These are phyloP conservation scores for Linderniella brevidens DNA, from an alignment of 257 asterid genomes.

Conservation along the genomic window DNA sequence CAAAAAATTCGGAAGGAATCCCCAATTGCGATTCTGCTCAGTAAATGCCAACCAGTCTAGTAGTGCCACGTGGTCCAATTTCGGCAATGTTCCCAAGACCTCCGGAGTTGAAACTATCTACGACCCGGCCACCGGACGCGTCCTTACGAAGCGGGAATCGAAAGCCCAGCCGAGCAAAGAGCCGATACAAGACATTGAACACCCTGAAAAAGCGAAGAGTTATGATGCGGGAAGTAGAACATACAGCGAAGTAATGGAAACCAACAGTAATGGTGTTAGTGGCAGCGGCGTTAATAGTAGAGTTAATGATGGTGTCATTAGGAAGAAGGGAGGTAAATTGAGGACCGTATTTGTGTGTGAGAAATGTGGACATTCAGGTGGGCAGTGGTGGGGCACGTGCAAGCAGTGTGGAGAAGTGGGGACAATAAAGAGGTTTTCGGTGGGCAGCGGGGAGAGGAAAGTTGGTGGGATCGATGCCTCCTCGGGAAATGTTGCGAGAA, in stretches of 20 bases:
- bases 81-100: conserved; percentile 11
- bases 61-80: conserved; percentile 21
- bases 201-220: conserved; percentile 9
- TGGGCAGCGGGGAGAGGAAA: conserved; percentile 19
- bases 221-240: conserved; percentile 24
- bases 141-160: conserved; percentile 22
- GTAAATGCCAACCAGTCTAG: conserved; percentile 20
- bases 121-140: conserved; percentile 38
- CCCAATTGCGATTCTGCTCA: conserved; percentile 17
- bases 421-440: conserved; percentile 44
- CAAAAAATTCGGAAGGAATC: conserved; percentile 21
- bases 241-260: conserved; percentile 37
- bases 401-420: conserved; percentile 45
- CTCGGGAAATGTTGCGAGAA: conserved; percentile 30
- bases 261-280: conserved; percentile 18
- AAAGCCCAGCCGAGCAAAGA: conserved; percentile 6
- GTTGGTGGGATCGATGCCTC: conserved; percentile 33
- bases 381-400: conserved; percentile 98
- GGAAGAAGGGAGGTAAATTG: conserved; percentile 49
- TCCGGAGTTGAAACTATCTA: conserved; percentile 25
- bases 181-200: conserved; percentile 10
- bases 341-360: conserved; percentile 57
- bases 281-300: conserved; percentile 27
- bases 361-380: conserved; percentile 62
- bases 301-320: conserved; percentile 29